Percentiles rank a stretch among this genome's conserved stretches.
These are phyloP conservation scores for Toxicodendron radicans DNA, from an alignment of 345 rosid genomes.

Conservation along the genomic window DNA sequence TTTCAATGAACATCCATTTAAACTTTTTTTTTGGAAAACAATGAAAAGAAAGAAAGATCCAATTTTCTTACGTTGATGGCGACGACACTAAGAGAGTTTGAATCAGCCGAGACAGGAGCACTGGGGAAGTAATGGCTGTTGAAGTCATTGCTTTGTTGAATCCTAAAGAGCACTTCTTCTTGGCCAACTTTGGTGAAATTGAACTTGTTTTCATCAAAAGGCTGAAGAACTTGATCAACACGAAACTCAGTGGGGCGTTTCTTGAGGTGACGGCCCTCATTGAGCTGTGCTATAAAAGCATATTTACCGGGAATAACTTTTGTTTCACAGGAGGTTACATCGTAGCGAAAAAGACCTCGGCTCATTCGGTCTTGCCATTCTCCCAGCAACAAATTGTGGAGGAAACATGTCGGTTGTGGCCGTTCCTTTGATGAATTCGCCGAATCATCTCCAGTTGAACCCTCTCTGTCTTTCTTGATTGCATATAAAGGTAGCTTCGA, in stretches of 20 bases:
- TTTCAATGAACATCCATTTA: background rate
- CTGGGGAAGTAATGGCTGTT: constrained; percentile 29
- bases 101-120: constrained; percentile 8
- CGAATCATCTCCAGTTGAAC: constrained; percentile 11
- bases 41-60: background rate
- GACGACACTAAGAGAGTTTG: constrained; percentile 38
- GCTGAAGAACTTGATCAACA: constrained; percentile 53
- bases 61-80: constrained; percentile 45
- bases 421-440: constrained; percentile 8
- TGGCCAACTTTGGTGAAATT: constrained; percentile 59
- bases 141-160: constrained; percentile 38
- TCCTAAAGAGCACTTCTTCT: constrained; percentile 53
- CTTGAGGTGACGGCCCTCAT: constrained; percentile 58
- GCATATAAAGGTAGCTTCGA: constrained; percentile 43
- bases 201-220: constrained; percentile 50
- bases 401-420: constrained; percentile 10
- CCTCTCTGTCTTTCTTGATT: constrained; percentile 29
- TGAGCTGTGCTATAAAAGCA: constrained; percentile 55
- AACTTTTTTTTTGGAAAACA: background rate
- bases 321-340: constrained; percentile 49
- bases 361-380: constrained; percentile 57
- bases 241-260: constrained; percentile 58
- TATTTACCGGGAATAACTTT: constrained; percentile 44
- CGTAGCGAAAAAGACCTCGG: constrained; percentile 49
- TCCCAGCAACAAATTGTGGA: constrained; percentile 24